Conservation (phyloP, 129 eudicot genomes). For the sunflower (Helianthus annuus) region HanXRQr2.0-SUNRISE NC_035444.2:151663125-151663624, state of each 20-base stretch:
- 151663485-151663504: background rate
- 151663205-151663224: background rate
- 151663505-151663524: background rate
- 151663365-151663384: background rate
- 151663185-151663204: constrained; percentile 12
- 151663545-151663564: background rate
- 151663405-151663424: background rate
- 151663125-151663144: constrained; percentile 9
- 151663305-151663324: constrained; percentile 57
- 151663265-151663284: constrained; percentile 91
- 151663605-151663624: too few species aligned
- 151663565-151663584: too few species aligned
- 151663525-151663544: background rate
- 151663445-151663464: background rate
- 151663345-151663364: constrained; percentile 5
- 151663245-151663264: constrained; percentile 93
- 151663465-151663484: background rate
- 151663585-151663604: too few species aligned
- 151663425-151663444: background rate
- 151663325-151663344: background rate
- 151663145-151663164: constrained; percentile 7
- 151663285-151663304: constrained; percentile 90
- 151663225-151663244: constrained; percentile 98
- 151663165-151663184: background rate
- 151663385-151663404: background rate